A percentile compares a stretch with the other conserved stretches of the same genome.
Evolutionary conservation across 768 basidiomycete genomes (phyloP).

Genomic region (Crassisporium funariophilum): DNA sequence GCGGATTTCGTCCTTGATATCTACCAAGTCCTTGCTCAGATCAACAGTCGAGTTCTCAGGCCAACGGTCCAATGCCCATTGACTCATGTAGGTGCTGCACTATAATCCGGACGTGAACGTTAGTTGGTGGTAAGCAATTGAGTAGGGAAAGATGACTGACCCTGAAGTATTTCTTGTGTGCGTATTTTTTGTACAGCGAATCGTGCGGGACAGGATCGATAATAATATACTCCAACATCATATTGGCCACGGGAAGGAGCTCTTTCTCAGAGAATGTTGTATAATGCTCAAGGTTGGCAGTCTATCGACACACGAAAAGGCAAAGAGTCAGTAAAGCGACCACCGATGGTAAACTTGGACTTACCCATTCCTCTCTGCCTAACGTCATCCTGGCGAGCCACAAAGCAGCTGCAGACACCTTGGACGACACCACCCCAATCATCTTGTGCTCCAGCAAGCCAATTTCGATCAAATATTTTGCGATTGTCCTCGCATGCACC

Average conservation of each 20-base stretch:
- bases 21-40: slow-evolving; percentile 54
- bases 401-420: slow-evolving; percentile 80
- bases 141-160: slow-evolving; percentile 39
- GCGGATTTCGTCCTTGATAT: slow-evolving; percentile 53
- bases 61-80: slow-evolving; percentile 81
- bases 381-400: slow-evolving; percentile 85
- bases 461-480: slow-evolving; percentile 91
- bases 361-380: slow-evolving; percentile 83
- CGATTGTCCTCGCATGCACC: slow-evolving; percentile 80
- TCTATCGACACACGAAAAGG: slow-evolving; percentile 44
- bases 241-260: slow-evolving; percentile 76
- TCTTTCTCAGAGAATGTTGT: slow-evolving; percentile 82
- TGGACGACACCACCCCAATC: slow-evolving; percentile 70
- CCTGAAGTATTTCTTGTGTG: slow-evolving; percentile 81
- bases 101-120: slow-evolving; percentile 27
- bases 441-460: slow-evolving; percentile 80
- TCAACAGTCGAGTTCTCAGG: slow-evolving; percentile 56
- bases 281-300: slow-evolving; percentile 84
- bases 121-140: not conserved
- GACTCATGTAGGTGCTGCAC: slow-evolving; percentile 76
- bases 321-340: not conserved
- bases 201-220: slow-evolving; percentile 66
- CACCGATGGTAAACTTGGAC: slow-evolving; percentile 21
- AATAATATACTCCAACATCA: slow-evolving; percentile 88
- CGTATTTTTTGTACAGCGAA: slow-evolving; percentile 87